Conservation (phyloP, 2,329 filamentous ascomycete species). For the Ilyonectria mors-panacis region DNA sequence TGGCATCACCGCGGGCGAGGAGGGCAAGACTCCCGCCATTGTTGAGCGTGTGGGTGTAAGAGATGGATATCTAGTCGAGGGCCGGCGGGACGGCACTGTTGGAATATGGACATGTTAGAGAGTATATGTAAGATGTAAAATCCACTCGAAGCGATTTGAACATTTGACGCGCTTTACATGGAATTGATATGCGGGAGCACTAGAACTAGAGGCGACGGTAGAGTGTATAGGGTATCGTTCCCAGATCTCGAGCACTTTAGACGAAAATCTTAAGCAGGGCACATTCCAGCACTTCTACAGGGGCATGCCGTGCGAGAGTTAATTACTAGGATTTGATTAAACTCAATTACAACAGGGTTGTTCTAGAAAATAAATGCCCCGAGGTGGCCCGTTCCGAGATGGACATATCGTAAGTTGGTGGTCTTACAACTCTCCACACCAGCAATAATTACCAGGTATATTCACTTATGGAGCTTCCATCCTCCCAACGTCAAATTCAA, state of each 20-base stretch:
- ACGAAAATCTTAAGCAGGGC: not conserved
- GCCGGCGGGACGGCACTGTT: conserved; percentile 87
- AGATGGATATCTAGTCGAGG: conserved; percentile 95
- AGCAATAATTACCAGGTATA: not conserved
- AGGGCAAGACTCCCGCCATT: conserved; percentile 74
- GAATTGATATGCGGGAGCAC: not conserved
- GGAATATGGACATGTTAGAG: conserved; percentile 87
- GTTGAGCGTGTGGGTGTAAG: conserved; percentile 92
- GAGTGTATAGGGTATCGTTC: not conserved
- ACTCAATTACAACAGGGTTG: too few relatives aligned
- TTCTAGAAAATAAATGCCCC: too few relatives aligned
- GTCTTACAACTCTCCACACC: conserved; percentile 3
- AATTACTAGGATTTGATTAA: not conserved
- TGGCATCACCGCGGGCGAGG: conserved; percentile 79
- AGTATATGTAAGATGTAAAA: conserved; percentile 46
- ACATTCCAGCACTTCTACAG: not conserved
- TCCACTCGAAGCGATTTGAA: conserved; percentile 41
- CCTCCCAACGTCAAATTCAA: not conserved
- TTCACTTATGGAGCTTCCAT: not conserved
- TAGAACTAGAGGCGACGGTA: not conserved
- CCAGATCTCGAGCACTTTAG: not conserved
- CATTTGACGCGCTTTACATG: conserved; percentile 18
- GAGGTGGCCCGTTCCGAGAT: not conserved
- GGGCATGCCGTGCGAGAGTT: not conserved
- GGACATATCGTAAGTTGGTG: conserved; percentile 3